Base-by-base conservation (phyloP, 106 monocot species). In the Dactylorhiza incarnata region DNA sequence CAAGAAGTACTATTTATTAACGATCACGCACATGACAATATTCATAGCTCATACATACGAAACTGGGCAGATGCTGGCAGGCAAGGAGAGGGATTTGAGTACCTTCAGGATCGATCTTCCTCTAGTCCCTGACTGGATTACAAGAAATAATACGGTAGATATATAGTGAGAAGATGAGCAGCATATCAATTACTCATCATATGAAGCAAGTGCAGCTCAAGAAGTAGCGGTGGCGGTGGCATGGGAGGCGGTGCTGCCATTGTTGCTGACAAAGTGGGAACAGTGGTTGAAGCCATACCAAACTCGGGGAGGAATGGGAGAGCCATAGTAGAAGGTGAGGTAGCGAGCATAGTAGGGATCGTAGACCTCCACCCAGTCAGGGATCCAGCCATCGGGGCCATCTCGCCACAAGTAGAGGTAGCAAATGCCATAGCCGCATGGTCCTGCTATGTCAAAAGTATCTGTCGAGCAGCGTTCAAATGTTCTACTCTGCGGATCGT, bases 381-480 rank as follows among this genome's bases (percentile, higher is more conserved):
- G 94, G 19, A 72, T 78, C 94, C 94, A 94, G 0, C 94, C 94
- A 43, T 85, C 90, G 13, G 65, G 50, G 9, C 90, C 90, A 12
- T 68, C 24, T 17, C 94, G 76, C 29, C 76, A 74, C 47, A 94
- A 74, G 81, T 93, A 93, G 13, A 88, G 80, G 77, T 90, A 93
- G 86, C 93, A 93, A 14, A 82, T 68, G 16, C 90, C 87, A 15
- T 86, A 83, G 15, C 86, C 90, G 50, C 94, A 94, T 2, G 90
- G 88, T 5, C 94, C 94, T 9, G 69, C 59, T 45, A 90, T 76
- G 43, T 78, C 77, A 82, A 83, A 94, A 7, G 94, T 94, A 76
- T 94, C 90, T 5, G 86, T 88, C 49, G 94, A 88, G 83, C 94
- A 94, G 17, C 83, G 80, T 77, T 88, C 94, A 65, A 94, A 94